Conservation (phyloP, 805 yeast genomes). For the Candida chilensis region DNA sequence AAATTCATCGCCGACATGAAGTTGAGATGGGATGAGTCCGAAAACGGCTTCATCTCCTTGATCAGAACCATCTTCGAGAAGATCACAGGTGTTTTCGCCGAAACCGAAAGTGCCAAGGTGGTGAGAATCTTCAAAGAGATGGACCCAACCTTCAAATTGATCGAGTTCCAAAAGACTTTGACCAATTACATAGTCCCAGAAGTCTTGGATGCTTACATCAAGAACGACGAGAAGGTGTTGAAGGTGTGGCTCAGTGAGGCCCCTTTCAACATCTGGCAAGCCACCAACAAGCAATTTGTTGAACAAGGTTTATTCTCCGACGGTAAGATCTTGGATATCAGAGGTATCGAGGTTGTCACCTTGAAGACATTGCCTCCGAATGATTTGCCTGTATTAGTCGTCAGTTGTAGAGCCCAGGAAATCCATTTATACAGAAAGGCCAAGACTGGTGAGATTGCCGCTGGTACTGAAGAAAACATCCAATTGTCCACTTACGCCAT, state of each 20-base stretch:
- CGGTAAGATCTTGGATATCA: constrained; percentile 83
- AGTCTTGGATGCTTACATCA: constrained; percentile 87
- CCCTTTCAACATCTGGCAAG: constrained; percentile 89
- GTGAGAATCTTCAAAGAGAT: constrained; percentile 73
- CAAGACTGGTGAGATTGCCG: constrained; percentile 90
- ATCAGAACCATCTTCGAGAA: constrained; percentile 75
- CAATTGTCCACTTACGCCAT: constrained; percentile 90
- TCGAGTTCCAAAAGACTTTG: constrained; percentile 70
- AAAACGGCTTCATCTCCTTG: constrained; percentile 78
- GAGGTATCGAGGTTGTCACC: constrained; percentile 89
- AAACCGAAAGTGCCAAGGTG: constrained; percentile 95
- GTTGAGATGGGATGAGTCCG: constrained; percentile 85
- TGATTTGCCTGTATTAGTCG: constrained; percentile 86
- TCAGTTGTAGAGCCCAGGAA: constrained; percentile 95
- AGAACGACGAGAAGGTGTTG: constrained; percentile 77
- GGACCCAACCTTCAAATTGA: constrained; percentile 83
- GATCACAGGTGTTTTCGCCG: constrained; percentile 84
- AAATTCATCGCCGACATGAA: constrained; percentile 50
- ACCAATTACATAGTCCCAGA: constrained; percentile 94
- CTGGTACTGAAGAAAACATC: constrained; percentile 92
- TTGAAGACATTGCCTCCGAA: constrained; percentile 86
- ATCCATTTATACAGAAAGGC: constrained; percentile 80
- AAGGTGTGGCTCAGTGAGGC: constrained; percentile 95
- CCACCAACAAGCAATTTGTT: constrained; percentile 84
- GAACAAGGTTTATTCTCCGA: constrained; percentile 91